Conservation (phyloP, 1,284 basidiomycete genomes). For the Moniliophthora roreri region DNA sequence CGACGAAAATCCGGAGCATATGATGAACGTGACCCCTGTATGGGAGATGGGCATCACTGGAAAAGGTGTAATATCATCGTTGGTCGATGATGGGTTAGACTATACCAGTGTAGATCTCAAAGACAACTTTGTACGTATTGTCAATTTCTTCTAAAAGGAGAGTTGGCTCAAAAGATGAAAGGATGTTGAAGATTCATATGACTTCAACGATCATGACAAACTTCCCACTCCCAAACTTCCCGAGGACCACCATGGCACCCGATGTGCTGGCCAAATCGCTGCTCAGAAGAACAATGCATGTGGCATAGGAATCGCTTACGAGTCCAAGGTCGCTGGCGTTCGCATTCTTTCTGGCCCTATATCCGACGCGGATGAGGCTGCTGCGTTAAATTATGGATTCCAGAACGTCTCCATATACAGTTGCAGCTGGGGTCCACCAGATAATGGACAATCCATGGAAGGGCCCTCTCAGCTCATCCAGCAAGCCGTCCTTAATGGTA, state of each 20-base stretch:
- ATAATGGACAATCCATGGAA: conserved; percentile 95
- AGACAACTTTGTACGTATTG: conserved; percentile 82
- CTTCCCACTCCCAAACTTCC: conserved; percentile 86
- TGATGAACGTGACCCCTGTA: conserved; percentile 83
- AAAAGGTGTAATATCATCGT: conserved; percentile 81
- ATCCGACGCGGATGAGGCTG: conserved; percentile 96
- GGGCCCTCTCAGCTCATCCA: conserved; percentile 90
- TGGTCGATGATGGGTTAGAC: conserved; percentile 97
- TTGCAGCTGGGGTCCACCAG: conserved; percentile 98
- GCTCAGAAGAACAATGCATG: conserved; percentile 95
- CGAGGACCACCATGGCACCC: conserved; percentile 97
- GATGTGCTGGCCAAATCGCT: conserved; percentile 98
- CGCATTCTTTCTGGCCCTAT: conserved; percentile 97
- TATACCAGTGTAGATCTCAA: conserved; percentile 86
- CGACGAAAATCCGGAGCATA: conserved; percentile 70
- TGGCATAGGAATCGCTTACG: conserved; percentile 93
- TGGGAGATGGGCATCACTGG: conserved; percentile 90
- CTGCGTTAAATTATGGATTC: conserved; percentile 92
- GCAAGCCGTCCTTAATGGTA: conserved; percentile 94
- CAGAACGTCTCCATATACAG: conserved; percentile 94
- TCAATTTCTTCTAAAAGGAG: conserved; percentile 6
- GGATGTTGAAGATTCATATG: conserved; percentile 91
- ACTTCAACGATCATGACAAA: conserved; percentile 93
- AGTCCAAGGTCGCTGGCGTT: conserved; percentile 89
- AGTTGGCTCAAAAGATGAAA: conserved; percentile 30